phyloP scores from a whole-genome alignment of 1,139 yeast species.

The Diutina scorzettiae region DNA sequence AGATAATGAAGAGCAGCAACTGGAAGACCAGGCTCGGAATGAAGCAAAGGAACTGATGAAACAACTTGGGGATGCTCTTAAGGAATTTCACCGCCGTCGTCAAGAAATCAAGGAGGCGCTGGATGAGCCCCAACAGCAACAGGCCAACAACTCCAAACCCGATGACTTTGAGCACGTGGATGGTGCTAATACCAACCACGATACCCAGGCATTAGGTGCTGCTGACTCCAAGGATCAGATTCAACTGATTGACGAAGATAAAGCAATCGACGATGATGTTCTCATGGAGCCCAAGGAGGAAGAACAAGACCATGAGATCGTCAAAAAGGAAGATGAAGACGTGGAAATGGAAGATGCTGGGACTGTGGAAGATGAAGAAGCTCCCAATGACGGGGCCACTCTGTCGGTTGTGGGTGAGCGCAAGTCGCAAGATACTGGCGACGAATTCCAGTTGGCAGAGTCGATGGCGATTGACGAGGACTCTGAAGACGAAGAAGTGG shows the following conservation, averaged over 20 bases:
- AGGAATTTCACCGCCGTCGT: constrained; percentile 84
- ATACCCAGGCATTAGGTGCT: constrained; percentile 88
- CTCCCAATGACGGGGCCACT: constrained; percentile 2
- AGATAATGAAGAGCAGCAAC: constrained; percentile 16
- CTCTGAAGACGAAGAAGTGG: constrained; percentile 21
- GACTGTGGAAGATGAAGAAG: constrained; percentile 13
- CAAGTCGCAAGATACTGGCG: neutral
- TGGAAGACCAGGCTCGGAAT: constrained; percentile 54
- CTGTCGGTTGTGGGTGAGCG: constrained; percentile 5
- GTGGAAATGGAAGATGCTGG: constrained; percentile 15
- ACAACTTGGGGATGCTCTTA: constrained; percentile 80
- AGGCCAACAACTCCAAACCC: constrained; percentile 36
- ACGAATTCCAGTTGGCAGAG: neutral
- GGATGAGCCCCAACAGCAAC: constrained; percentile 31
- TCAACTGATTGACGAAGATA: constrained; percentile 68
- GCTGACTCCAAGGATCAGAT: constrained; percentile 65
- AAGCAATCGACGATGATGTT: constrained; percentile 70
- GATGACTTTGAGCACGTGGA: constrained; percentile 81
- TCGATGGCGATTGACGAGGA: constrained; percentile 8
- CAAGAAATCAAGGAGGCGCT: constrained; percentile 68
- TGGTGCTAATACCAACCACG: constrained; percentile 62
- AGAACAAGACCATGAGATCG: constrained; percentile 7
- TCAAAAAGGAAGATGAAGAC: constrained; percentile 13
- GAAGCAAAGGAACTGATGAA: constrained; percentile 73
- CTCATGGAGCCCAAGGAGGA: constrained; percentile 8